Base-by-base conservation (phyloP, 78 protist species). In the Dictyostelium brefeldianum region DNA sequence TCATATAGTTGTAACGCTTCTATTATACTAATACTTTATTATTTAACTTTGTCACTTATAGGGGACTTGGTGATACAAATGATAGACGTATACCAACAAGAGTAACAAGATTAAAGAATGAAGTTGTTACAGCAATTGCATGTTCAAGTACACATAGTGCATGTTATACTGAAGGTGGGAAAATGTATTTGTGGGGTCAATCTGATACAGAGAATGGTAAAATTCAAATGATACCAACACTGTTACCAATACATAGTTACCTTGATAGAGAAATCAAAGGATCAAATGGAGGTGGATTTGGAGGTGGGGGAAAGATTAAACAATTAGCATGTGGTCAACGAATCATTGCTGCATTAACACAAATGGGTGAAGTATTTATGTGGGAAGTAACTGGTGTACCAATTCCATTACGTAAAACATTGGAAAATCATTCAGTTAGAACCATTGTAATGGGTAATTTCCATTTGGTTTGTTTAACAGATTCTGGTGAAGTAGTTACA, bases 381-480 rank as follows among this genome's bases (percentile, higher is more conserved):
- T 87, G 93, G 93, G 69, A 87, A 3, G 51, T 87, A 3, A 62
- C 83, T 15, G 84, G 79, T 11, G 50, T 22, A 64, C 93, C 93
- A 20, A 47, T 73, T 4, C 84, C 93, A 27, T 46, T 87, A 17
- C 93, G 81, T 50, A 46, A 57, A 17, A n/a, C 70, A 0, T 57
- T 92, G 1, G 89, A 75, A 3, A 46, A 25, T 5, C 27, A 92
- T 36, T 64, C 85, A 29, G 84, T 92, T 20, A 73, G 90, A 36
- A 53, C 77, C 7, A 84, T 92, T 22, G 73, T 89, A 9, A 78
- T 81, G 90, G 95, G 95, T 6, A 92, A 83, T 71, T 92, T 82
- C 22, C 95, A 92, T 78, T 67, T 84, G 81, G 31, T 92, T 11
- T 92, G 95, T 25, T 51, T 92, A 15, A 92, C 95, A 2, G 95